Conservation (phyloP, 768 basidiomycete genomes). For the Amanita subjunquillea region DNA sequence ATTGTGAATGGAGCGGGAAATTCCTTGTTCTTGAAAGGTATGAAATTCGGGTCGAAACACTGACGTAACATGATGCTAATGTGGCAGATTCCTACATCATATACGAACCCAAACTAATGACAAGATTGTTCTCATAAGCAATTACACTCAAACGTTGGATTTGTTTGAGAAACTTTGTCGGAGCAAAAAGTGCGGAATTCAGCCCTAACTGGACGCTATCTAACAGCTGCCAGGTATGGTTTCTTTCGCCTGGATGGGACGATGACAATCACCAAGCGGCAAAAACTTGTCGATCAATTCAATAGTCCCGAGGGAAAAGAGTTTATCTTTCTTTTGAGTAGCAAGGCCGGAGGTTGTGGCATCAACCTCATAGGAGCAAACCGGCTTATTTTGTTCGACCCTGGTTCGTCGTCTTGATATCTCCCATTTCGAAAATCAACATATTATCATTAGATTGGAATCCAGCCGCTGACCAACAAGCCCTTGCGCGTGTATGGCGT, state of each 20-base stretch:
- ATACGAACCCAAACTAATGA: slow-evolving; percentile 76
- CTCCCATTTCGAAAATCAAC: slow-evolving; percentile 1
- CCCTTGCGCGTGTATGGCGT: slow-evolving; percentile 96
- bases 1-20: slow-evolving; percentile 84
- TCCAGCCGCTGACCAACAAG: slow-evolving; percentile 96
- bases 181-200: slow-evolving; percentile 58
- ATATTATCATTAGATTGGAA: slow-evolving; percentile 72
- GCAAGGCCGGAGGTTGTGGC: slow-evolving; percentile 93
- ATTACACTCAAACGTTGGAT: slow-evolving; percentile 93
- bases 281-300: slow-evolving; percentile 94
- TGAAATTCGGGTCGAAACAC: slow-evolving; percentile 6
- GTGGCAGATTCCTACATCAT: slow-evolving; percentile 68
- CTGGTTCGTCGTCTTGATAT: slow-evolving; percentile 41
- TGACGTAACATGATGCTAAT: neutral
- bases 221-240: slow-evolving; percentile 53
- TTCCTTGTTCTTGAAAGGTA: slow-evolving; percentile 90
- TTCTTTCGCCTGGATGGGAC: slow-evolving; percentile 92
- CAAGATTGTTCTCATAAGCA: slow-evolving; percentile 95
- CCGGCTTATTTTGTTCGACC: slow-evolving; percentile 90
- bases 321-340: slow-evolving; percentile 89
- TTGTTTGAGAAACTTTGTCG: slow-evolving; percentile 85
- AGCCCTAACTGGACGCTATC: neutral
- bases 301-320: slow-evolving; percentile 90
- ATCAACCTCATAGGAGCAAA: slow-evolving; percentile 97
- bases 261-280: slow-evolving; percentile 85